These are phyloP conservation scores for Apiotrichum laibachii DNA, from an alignment of 1,284 basidiomycete species.

Conservation along the genomic window DNA sequence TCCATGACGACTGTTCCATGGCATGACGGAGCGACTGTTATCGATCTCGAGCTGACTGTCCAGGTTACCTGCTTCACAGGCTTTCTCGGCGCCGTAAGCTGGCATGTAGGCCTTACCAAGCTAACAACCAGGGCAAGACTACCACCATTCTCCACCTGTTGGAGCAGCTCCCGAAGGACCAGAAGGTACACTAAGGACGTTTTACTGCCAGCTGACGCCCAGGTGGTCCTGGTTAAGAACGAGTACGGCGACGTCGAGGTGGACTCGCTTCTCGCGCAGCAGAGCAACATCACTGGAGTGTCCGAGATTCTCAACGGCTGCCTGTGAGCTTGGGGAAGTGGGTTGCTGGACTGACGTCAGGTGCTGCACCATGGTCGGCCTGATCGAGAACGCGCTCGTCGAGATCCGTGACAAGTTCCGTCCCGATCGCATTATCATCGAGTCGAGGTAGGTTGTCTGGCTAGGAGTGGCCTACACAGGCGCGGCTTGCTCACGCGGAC, in stretches of 20 bases:
- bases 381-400: conserved; percentile 80
- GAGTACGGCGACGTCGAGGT: conserved; percentile 57
- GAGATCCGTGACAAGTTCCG: conserved; percentile 81
- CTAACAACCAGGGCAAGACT: conserved; percentile 51
- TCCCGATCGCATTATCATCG: conserved; percentile 86
- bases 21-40: neutral
- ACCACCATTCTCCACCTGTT: conserved; percentile 75
- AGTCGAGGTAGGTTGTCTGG: conserved; percentile 68
- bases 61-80: conserved; percentile 78
- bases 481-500: neutral
- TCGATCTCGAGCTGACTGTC: neutral
- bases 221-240: conserved; percentile 75
- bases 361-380: conserved; percentile 86
- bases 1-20: neutral
- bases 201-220: conserved; percentile 28
- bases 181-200: conserved; percentile 49
- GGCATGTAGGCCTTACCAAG: neutral
- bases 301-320: conserved; percentile 90
- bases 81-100: conserved; percentile 55
- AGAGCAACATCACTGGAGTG: conserved; percentile 76
- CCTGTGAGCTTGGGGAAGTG: conserved; percentile 59
- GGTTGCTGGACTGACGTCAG: conserved; percentile 50
- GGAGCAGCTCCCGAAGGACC: conserved; percentile 71
- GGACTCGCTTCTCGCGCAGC: conserved; percentile 78
- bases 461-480: neutral